Evolutionary conservation across 768 basidiomycete species (phyloP), one percentile per base, ranked within the genome.

Genomic region (Phaeolepiota aurea): DNA sequence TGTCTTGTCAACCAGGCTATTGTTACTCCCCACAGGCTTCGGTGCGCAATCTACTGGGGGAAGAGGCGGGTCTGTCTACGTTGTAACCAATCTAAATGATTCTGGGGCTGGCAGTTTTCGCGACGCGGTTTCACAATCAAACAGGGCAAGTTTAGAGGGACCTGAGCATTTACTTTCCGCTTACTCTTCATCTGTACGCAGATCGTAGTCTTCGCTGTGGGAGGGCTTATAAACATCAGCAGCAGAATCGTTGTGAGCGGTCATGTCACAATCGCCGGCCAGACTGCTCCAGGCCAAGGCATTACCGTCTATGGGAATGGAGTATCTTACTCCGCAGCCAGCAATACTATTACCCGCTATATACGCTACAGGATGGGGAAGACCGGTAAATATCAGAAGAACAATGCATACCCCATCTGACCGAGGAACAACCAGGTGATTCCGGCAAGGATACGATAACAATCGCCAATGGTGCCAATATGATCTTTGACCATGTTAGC

Each of bases 281-380:
- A 63, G 41, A 63, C 61, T n/a, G 61, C 62, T 14, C 62, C 62
- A 18, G 62, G 62, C 12, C 59, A 61, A 48, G 62, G 61, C n/a
- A 63, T 63, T 19, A 63, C 61, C 15, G 55, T 63, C 32, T 61
- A 59, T 40, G 61, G 61, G 7, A 62, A 63, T 37, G 60, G 58
- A 20, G 40, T 59, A 32, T 58, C 57, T 10, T 61, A 61, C 32
- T 63, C 61, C 3, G 44, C 40, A 5, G 57, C 61, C 10, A 38
- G 48, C 36, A 55, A 63, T 42, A 58, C 56, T 10, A 59, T 57
- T 11, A 56, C 55, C 1, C 48, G 51, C 1, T 56, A 56, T 32
- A 56, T 59, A 11, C 49, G 57, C 4, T 57, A 48, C 38, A 45
- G 56, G 36, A 63, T 63, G 61, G 61, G 61, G 15, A 54, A 33